Percentiles rank a stretch among this genome's conserved stretches.
These are phyloP conservation scores for Clavariopsis aquatica DNA, from an alignment of 495 filamentous ascomycete genomes.

Conservation along the genomic window DNA sequence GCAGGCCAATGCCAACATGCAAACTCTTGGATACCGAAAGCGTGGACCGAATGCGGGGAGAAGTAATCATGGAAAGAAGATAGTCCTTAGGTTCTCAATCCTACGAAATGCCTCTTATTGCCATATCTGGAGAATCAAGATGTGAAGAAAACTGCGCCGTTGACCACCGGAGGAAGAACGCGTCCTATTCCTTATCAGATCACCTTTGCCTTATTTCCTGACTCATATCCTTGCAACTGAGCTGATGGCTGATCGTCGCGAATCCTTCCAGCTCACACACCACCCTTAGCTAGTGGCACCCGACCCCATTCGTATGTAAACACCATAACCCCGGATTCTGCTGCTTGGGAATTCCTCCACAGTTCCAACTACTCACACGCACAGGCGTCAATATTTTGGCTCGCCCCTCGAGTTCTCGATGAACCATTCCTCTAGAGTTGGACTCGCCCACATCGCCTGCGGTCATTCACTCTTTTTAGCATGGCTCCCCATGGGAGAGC, in stretches of 20 bases:
- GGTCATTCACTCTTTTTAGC: background rate
- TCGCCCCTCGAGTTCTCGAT: conserved; percentile 9
- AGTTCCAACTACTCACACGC: background rate
- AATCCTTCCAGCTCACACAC: background rate
- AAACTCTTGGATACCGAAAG: conserved; percentile 8
- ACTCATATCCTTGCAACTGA: conserved; percentile 11
- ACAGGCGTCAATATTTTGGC: background rate
- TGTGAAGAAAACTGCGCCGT: background rate
- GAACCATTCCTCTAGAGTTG: background rate
- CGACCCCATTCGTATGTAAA: conserved; percentile 3
- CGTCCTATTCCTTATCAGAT: background rate
- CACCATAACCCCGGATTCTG: conserved; percentile 9
- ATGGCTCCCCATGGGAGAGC: conserved; percentile 21
- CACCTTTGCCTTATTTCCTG: background rate
- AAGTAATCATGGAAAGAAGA: conserved; percentile 20
- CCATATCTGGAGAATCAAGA: background rate
- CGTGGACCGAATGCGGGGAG: conserved; percentile 26
- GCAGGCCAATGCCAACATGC: conserved; percentile 19
- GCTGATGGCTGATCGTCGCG: conserved; percentile 13
- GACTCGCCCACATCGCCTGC: background rate
- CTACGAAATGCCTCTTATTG: background rate
- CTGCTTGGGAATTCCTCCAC: conserved; percentile 2
- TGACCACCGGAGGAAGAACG: too few species aligned
- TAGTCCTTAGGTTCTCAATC: background rate
- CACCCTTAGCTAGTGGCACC: conserved; percentile 17